A percentile compares a stretch with the other conserved stretches of the same genome.
Conservation (phyloP, 2,329 filamentous ascomycete species). For the Aspergillus ustus region DNA sequence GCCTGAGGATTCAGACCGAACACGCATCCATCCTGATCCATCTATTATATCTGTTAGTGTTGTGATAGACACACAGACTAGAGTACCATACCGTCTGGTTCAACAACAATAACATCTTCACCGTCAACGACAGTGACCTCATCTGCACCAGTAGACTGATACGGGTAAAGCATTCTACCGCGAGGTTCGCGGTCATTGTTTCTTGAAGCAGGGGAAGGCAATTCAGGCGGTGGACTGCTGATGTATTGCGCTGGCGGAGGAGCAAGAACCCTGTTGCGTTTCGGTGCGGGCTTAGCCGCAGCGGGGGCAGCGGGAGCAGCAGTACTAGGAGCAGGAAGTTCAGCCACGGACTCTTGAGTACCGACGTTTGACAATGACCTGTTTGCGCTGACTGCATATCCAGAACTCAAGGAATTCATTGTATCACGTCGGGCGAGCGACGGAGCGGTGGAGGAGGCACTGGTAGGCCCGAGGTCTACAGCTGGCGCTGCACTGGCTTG, state of each 20-base stretch:
- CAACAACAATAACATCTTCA: conserved; percentile 75
- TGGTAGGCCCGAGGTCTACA: conserved; percentile 41
- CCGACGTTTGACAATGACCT: conserved; percentile 71
- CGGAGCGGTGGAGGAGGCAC: conserved; percentile 63
- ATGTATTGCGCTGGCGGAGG: conserved; percentile 85
- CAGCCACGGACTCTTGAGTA: conserved; percentile 56
- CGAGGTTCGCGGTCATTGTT: conserved; percentile 57
- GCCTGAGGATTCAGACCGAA: conserved; percentile 63
- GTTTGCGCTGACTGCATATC: conserved; percentile 78
- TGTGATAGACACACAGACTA: neutral
- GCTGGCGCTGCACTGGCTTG: conserved; percentile 65
- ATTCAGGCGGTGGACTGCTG: conserved; percentile 60
- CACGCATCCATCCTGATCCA: conserved; percentile 88
- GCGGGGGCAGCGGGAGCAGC: conserved; percentile 24
- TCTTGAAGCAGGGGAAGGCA: conserved; percentile 28
- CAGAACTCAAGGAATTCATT: conserved; percentile 87
- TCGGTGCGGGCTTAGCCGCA: conserved; percentile 30
- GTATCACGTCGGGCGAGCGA: conserved; percentile 79
- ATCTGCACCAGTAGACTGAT: conserved; percentile 78
- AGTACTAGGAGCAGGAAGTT: conserved; percentile 41
- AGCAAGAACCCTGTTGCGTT: conserved; percentile 78
- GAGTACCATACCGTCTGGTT: conserved; percentile 74
- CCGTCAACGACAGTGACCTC: conserved; percentile 83
- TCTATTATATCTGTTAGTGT: conserved; percentile 60
- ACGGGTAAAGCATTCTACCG: conserved; percentile 88